These are phyloP conservation scores for Exobasidium rhododendri DNA, from an alignment of 1,284 basidiomycete genomes.

Conservation along the genomic window DNA sequence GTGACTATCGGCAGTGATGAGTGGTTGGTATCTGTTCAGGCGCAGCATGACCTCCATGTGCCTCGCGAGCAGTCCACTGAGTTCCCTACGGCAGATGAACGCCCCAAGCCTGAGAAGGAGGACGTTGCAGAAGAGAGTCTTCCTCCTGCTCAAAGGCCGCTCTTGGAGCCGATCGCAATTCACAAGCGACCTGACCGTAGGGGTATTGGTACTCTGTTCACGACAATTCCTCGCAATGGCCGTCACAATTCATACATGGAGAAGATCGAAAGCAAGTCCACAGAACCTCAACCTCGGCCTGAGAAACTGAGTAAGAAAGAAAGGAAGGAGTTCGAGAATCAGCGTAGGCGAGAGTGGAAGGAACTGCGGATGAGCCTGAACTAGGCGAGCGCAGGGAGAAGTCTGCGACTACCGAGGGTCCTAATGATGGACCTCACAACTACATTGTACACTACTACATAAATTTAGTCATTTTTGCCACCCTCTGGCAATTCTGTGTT, in stretches of 20 bases:
- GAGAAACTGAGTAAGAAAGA: background rate
- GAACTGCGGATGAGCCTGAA: background rate
- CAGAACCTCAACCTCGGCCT: no score
- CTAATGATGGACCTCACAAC: no score
- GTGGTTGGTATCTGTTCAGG: background rate
- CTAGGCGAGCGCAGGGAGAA: no score
- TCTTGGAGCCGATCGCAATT: background rate
- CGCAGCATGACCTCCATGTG: background rate
- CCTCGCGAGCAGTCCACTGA: background rate
- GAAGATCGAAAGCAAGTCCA: no score
- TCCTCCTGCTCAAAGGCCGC: background rate
- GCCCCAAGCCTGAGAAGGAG: background rate
- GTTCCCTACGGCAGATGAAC: background rate
- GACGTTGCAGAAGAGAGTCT: background rate
- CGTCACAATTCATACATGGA: no score
- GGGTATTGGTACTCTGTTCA: background rate
- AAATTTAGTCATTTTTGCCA: no score
- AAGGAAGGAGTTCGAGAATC: background rate
- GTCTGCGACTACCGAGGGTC: no score
- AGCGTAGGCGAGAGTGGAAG: background rate
- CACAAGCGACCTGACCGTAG: background rate
- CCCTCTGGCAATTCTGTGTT: no score
- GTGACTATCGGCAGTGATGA: background rate
- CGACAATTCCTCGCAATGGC: background rate
- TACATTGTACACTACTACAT: no score